These are phyloP conservation scores for Sisymbrium altissimum DNA, from an alignment of 345 rosid genomes.

Conservation along the genomic window DNA sequence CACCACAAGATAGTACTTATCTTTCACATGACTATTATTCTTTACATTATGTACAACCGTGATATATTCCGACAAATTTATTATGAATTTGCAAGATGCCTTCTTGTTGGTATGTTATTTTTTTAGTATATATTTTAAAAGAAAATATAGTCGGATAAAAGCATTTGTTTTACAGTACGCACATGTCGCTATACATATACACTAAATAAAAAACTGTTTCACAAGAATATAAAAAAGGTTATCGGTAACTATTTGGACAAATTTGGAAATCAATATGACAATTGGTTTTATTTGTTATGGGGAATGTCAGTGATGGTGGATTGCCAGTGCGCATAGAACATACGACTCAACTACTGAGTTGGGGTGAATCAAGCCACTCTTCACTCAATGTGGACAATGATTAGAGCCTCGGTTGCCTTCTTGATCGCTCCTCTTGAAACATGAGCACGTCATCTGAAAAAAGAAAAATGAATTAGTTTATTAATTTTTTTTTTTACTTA, in stretches of 20 bases:
- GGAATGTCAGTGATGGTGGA: neutral
- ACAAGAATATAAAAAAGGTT: neutral
- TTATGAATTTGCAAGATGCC: constrained; percentile 4
- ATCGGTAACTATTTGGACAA: too few relatives aligned
- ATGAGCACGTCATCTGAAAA: too few relatives aligned
- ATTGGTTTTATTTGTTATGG: neutral
- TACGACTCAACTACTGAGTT: neutral
- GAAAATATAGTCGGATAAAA: neutral
- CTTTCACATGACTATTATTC: constrained; percentile 24
- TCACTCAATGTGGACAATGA: too few relatives aligned
- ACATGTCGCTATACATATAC: neutral
- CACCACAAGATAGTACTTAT: neutral
- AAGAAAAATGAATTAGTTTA: too few relatives aligned
- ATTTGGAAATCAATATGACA: neutral
- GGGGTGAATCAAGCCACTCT: neutral
- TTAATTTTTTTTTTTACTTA: too few relatives aligned
- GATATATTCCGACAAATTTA: constrained; percentile 17
- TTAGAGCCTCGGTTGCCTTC: too few relatives aligned
- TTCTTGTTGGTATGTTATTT: constrained; percentile 14
- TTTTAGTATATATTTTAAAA: neutral
- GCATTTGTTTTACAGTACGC: neutral
- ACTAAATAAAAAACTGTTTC: neutral
- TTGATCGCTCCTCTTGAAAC: too few relatives aligned
- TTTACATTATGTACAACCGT: neutral
- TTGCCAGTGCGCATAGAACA: neutral